A percentile compares a stretch with the other conserved stretches of the same genome.
phyloP scores from a whole-genome alignment of 2,329 filamentous ascomycete species.

The Kalmusia sp. region DNA sequence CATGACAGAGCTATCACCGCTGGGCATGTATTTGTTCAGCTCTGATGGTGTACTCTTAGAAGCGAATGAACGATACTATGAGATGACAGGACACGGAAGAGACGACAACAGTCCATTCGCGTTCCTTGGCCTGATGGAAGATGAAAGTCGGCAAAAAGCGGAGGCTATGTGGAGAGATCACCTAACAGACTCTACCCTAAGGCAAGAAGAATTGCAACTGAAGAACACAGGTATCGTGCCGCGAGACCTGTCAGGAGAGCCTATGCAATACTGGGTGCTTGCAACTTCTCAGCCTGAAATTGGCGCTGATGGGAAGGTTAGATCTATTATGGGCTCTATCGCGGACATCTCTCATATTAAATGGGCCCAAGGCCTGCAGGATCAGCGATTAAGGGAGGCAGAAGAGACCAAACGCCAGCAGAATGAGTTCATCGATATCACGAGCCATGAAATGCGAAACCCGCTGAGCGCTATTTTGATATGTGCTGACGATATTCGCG shows the following conservation, averaged over 20 bases:
- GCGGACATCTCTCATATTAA: slow-evolving; percentile 44
- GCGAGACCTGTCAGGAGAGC: slow-evolving; percentile 46
- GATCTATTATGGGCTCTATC: slow-evolving; percentile 39
- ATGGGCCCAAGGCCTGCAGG: slow-evolving; percentile 44
- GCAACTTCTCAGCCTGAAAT: slow-evolving; percentile 39
- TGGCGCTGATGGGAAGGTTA: slow-evolving; percentile 29
- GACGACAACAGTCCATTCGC: slow-evolving; percentile 50
- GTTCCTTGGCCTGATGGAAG: slow-evolving; percentile 52
- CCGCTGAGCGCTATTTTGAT: slow-evolving; percentile 41
- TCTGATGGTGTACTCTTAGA: slow-evolving; percentile 50
- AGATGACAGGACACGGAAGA: slow-evolving; percentile 54
- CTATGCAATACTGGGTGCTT: slow-evolving; percentile 55
- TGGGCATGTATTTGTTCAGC: slow-evolving; percentile 43
- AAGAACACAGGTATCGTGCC: slow-evolving; percentile 40
- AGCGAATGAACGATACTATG: slow-evolving; percentile 57
- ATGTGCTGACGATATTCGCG: slow-evolving; percentile 42
- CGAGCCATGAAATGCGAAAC: slow-evolving; percentile 46
- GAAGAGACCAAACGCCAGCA: slow-evolving; percentile 43
- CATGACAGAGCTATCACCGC: slow-evolving; percentile 42
- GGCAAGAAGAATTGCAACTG: slow-evolving; percentile 53
- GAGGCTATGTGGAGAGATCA: slow-evolving; percentile 50
- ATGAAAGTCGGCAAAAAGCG: slow-evolving; percentile 40
- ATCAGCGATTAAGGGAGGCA: slow-evolving; percentile 34
- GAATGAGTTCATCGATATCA: slow-evolving; percentile 47
- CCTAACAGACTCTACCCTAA: slow-evolving; percentile 42